These are phyloP conservation scores for Neopestalotiopsis sp. DNA, from an alignment of 2,329 filamentous ascomycete genomes.

Conservation along the genomic window DNA sequence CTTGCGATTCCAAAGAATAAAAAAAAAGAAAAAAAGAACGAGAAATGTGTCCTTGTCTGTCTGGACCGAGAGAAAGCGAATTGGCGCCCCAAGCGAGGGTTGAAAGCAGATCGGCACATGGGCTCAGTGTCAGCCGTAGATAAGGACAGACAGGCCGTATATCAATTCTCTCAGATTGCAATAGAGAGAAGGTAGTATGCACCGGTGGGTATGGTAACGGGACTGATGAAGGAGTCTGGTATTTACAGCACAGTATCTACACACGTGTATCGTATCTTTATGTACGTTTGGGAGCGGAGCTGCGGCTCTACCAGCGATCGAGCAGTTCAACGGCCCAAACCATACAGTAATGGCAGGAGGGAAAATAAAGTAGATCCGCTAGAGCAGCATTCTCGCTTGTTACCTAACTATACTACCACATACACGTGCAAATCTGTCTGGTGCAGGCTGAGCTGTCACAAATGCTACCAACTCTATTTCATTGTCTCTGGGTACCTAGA, in stretches of 20 bases:
- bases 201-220: neutral
- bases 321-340: conserved; percentile 1
- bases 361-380: neutral
- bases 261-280: neutral
- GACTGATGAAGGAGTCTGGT: neutral
- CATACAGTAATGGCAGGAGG: conserved; percentile 16
- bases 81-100: neutral
- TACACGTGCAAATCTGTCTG: neutral
- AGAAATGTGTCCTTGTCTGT: neutral
- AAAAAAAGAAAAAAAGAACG: neutral
- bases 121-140: neutral
- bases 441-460: too few species aligned
- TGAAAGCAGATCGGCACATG: neutral
- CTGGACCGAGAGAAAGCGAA: neutral
- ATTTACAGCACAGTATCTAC: neutral
- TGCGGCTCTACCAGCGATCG: neutral
- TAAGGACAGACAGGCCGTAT: neutral
- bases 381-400: neutral
- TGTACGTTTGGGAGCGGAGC: neutral
- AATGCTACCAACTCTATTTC: neutral
- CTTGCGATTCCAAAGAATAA: neutral
- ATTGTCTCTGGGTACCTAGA: neutral
- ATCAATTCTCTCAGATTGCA: neutral
- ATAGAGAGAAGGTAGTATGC: neutral
- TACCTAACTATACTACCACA: neutral